Conservation (phyloP, 257 asterid species). For the Jacaranda mimosifolia region DNA sequence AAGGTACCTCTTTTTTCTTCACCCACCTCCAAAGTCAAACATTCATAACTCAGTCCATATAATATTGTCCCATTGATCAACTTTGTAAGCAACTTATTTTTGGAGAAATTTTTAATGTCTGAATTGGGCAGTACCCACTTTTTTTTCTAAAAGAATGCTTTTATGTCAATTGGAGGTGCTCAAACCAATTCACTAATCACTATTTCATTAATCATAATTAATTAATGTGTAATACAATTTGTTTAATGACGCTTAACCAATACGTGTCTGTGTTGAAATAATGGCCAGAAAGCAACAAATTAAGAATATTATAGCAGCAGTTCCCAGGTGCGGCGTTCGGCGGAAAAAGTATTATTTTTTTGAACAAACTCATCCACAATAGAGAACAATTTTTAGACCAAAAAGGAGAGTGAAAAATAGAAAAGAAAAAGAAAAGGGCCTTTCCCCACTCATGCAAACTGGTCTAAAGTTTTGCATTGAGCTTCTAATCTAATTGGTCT, state of each 20-base stretch:
- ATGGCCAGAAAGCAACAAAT: constrained; percentile 51
- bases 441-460: constrained; percentile 12
- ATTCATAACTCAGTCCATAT: constrained; percentile 38
- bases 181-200: constrained; percentile 32
- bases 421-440: neutral
- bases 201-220: constrained; percentile 40
- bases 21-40: constrained; percentile 52
- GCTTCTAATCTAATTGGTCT: no score
- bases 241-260: constrained; percentile 24
- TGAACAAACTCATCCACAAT: constrained; percentile 41
- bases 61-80: neutral
- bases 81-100: neutral
- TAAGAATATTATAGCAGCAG: constrained; percentile 72
- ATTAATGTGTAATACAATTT: constrained; percentile 25
- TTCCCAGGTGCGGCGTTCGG: constrained; percentile 99
- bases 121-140: constrained; percentile 39
- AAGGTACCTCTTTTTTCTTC: constrained; percentile 35
- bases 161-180: neutral
- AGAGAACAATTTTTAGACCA: constrained; percentile 26
- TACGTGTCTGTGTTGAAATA: constrained; percentile 45
- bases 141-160: no score
- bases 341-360: constrained; percentile 50
- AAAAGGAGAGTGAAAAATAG: constrained; percentile 14
- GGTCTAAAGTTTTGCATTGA: no score
- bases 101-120: constrained; percentile 4